Percentiles rank a stretch among this genome's conserved stretches.
Evolutionary conservation across 2,329 filamentous ascomycete genomes (phyloP).

Genomic region (Bipolaris oryzae): DNA sequence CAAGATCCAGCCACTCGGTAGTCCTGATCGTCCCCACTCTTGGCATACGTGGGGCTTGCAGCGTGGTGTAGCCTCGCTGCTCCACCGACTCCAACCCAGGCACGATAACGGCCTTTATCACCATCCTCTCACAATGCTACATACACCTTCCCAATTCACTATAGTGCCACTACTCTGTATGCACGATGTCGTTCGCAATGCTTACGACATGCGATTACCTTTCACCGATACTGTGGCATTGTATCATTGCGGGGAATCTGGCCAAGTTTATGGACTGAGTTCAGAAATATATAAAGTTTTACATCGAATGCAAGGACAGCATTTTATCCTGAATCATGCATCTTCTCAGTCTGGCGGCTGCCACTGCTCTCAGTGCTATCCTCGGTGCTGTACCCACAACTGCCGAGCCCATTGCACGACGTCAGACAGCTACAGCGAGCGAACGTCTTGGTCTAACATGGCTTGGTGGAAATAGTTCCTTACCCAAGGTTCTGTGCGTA

Average conservation of each 20-base stretch:
- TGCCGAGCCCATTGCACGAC: background rate
- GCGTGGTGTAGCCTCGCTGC: too few relatives aligned
- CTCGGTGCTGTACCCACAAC: background rate
- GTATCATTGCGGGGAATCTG: background rate
- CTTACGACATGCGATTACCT: background rate
- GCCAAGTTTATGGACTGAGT: background rate
- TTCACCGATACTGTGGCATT: background rate
- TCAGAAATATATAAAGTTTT: background rate
- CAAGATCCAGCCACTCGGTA: too few relatives aligned
- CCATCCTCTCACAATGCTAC: background rate
- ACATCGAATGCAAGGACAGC: too few relatives aligned
- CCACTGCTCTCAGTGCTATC: background rate
- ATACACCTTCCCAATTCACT: background rate
- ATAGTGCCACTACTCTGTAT: background rate
- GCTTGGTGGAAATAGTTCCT: conserved; percentile 29
- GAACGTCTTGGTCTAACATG: conserved; percentile 30
- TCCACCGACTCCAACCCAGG: background rate
- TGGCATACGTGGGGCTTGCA: too few relatives aligned
- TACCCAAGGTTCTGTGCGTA: conserved; percentile 33
- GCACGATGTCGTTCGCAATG: background rate
- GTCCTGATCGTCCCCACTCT: too few relatives aligned
- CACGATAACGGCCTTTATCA: background rate
- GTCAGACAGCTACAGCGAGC: conserved; percentile 24
- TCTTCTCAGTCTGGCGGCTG: background rate
- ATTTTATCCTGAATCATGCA: background rate